A percentile compares a stretch with the other conserved stretches of the same genome.
phyloP scores from a whole-genome alignment of 768 basidiomycete species.

The Phanerodontia chrysosporium region DNA sequence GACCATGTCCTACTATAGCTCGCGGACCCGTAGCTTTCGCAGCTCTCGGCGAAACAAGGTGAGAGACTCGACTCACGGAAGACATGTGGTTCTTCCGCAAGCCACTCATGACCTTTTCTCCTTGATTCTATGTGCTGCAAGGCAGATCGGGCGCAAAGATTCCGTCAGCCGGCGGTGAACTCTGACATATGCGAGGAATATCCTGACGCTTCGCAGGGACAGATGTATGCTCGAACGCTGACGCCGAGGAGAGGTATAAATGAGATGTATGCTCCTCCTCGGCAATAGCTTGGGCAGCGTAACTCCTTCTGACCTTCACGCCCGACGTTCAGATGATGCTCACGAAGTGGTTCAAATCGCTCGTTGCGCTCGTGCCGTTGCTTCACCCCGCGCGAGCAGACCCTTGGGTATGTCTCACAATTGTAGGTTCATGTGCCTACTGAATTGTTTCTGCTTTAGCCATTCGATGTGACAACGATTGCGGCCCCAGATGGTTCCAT shows the following conservation, averaged over 20 bases:
- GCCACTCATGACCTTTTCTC: not conserved
- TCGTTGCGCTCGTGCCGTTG: not conserved
- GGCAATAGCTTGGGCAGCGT: too few relatives aligned
- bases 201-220: not conserved
- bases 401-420: not conserved
- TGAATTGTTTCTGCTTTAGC: constrained; percentile 24
- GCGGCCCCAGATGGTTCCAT: constrained; percentile 52
- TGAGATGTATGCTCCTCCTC: too few relatives aligned
- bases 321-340: not conserved
- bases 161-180: not conserved
- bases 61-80: not conserved
- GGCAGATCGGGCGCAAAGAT: not conserved
- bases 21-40: not conserved
- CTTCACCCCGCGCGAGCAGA: not conserved
- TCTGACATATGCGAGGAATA: not conserved
- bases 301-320: not conserved
- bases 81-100: not conserved
- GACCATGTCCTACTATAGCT: not conserved
- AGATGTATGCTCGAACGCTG: not conserved
- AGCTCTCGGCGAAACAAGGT: not conserved
- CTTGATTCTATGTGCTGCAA: not conserved
- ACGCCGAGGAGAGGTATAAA: not conserved
- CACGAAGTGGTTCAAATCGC: not conserved
- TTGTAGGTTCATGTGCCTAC: too few relatives aligned
- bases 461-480: constrained; percentile 45